These are phyloP conservation scores for Ottelia alismoides DNA, from an alignment of 106 monocot species.

Conservation along the genomic window DNA sequence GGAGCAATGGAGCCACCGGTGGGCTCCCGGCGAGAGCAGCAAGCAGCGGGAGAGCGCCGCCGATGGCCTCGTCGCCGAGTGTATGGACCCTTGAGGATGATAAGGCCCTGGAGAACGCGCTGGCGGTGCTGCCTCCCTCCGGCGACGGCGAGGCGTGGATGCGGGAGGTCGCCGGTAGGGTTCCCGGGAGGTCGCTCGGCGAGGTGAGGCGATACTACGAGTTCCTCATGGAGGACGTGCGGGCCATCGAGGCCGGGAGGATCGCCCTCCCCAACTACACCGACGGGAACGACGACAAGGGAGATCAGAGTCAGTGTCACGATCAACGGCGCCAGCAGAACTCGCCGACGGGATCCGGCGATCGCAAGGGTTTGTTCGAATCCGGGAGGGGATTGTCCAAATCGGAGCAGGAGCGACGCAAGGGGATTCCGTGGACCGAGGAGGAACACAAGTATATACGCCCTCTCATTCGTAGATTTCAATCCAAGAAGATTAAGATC, in stretches of 20 bases:
- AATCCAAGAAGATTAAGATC: too few relatives aligned
- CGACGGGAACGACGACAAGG: constrained; percentile 34
- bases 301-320: neutral
- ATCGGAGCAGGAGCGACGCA: constrained; percentile 72
- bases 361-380: constrained; percentile 11
- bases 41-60: constrained; percentile 67
- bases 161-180: constrained; percentile 35
- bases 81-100: constrained; percentile 22
- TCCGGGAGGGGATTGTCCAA: constrained; percentile 35
- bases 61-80: constrained; percentile 52
- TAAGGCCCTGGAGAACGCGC: constrained; percentile 1
- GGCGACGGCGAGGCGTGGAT: constrained; percentile 15
- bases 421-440: constrained; percentile 92
- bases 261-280: constrained; percentile 47
- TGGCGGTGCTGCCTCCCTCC: too few relatives aligned
- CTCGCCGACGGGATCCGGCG: neutral
- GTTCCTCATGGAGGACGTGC: constrained; percentile 57
- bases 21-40: neutral
- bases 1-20: neutral
- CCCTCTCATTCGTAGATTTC: neutral
- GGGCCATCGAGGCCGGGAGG: constrained; percentile 60
- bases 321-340: neutral
- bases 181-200: constrained; percentile 33
- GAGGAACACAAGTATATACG: constrained; percentile 69
- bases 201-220: constrained; percentile 71